Base-by-base conservation (phyloP, 2,329 filamentous ascomycete species). In the Fusarium tuaranense region DNA sequence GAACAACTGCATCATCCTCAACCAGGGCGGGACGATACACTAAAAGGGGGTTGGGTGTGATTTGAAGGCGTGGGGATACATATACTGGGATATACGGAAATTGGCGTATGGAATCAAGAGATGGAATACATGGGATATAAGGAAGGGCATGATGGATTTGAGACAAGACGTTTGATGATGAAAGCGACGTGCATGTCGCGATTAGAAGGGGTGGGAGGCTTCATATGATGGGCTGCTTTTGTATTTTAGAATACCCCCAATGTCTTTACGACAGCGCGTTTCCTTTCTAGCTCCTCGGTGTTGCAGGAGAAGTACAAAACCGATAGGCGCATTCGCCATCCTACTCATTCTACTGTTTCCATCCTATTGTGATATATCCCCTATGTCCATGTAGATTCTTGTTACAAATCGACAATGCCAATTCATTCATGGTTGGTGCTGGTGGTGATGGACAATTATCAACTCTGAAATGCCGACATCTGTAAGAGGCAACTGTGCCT, bases 1-100 rank as follows among this genome's bases (percentile, higher is more conserved):
- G 79, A 91, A 88, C 65, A 97, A 95, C 81, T 98, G 95, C 81
- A 94, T 97, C 74, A 73, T 80, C n/a, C 78, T 83, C 9, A 83
- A 82, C 38, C 74, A 79, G 16, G 81, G 81, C 10, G 80, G 77
- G 18, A 78, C 72, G 18, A 71, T 82, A 57, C 57, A 71, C n/a
- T 81, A 61, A 76, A 67, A 32, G 30, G 27, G 39, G 13, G 25
- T 25, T 55, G 27, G 51, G 51, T 55, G 12, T 39, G 22, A 5
- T 51, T 32, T 48, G 61, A 51, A 65, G 41, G 67, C 27, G 57
- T 39, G 59, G 18, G 30, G 44, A 48, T 51, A 48, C 38, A 61
- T 67, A 66, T 57, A 55, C 27, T 55, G 27, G 46, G 64, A 72
- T 55, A 67, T 41, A 67, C 55, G 32, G 60, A 46, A 67, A 30